These are phyloP conservation scores for Polysphondylium violaceum DNA, from an alignment of 78 protist genomes.

Conservation along the genomic window DNA sequence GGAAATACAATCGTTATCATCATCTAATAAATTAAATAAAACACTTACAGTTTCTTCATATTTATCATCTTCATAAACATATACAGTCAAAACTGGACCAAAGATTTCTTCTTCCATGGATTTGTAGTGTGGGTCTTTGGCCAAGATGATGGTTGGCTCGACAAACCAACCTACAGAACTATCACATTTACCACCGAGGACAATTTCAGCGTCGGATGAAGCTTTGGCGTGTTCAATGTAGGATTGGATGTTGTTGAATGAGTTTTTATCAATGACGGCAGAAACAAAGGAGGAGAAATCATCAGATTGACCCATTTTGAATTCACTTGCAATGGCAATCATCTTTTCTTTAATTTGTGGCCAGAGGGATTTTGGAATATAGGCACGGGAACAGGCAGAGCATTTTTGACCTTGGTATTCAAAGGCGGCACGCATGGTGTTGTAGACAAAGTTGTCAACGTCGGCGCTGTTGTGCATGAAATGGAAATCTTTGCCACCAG, in stretches of 20 bases:
- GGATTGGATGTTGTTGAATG: constrained; percentile 85
- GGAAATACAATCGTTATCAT: not conserved
- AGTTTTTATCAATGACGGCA: constrained; percentile 94
- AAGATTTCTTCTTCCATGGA: constrained; percentile 95
- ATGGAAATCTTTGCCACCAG: constrained; percentile 98
- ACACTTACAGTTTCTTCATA: constrained; percentile 76
- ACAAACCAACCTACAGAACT: constrained; percentile 91
- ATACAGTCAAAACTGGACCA: constrained; percentile 96
- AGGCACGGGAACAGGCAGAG: constrained; percentile 94
- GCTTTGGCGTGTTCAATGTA: constrained; percentile 92
- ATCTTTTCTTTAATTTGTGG: constrained; percentile 80
- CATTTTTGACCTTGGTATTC: constrained; percentile 98
- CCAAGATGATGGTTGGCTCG: constrained; percentile 92
- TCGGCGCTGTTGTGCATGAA: constrained; percentile 85
- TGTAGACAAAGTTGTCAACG: constrained; percentile 71
- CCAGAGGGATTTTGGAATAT: constrained; percentile 90
- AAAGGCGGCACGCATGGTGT: constrained; percentile 91
- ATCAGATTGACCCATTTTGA: constrained; percentile 90
- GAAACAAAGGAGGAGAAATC: constrained; percentile 84
- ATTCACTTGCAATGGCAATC: not conserved
- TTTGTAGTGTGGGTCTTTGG: constrained; percentile 85
- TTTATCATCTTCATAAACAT: constrained; percentile 86
- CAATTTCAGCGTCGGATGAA: constrained; percentile 72
- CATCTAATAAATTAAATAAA: not conserved
- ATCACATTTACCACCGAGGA: constrained; percentile 90